These are phyloP conservation scores for Nectriaceae sp. DNA, from an alignment of 2,329 filamentous ascomycete genomes.

Conservation along the genomic window DNA sequence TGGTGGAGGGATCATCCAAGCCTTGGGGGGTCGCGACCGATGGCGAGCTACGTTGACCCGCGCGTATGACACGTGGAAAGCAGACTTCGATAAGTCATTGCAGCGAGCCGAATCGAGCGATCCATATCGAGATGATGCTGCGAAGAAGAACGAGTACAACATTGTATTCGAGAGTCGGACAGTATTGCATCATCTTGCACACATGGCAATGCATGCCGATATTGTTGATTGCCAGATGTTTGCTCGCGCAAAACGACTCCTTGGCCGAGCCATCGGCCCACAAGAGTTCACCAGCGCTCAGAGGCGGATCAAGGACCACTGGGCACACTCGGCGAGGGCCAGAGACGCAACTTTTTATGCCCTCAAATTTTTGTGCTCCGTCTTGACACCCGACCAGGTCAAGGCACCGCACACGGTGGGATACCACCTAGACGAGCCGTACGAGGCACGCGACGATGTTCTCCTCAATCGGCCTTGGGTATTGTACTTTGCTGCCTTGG, in stretches of 20 bases:
- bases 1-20: constrained; percentile 69
- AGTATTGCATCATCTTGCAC: constrained; percentile 88
- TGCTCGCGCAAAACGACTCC: constrained; percentile 79
- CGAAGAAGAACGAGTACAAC: constrained; percentile 63
- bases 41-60: constrained; percentile 85
- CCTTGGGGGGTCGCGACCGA: constrained; percentile 84
- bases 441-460: constrained; percentile 84
- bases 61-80: constrained; percentile 93
- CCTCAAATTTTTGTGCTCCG: constrained; percentile 83
- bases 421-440: constrained; percentile 53
- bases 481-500: constrained; percentile 86
- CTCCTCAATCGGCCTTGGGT: constrained; percentile 94
- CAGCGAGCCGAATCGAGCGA: constrained; percentile 58
- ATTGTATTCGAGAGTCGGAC: constrained; percentile 83
- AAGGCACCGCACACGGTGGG: constrained; percentile 39
- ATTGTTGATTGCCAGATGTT: constrained; percentile 98
- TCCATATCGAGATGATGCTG: constrained; percentile 56
- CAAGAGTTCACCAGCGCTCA: constrained; percentile 80
- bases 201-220: constrained; percentile 98
- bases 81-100: constrained; percentile 83
- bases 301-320: constrained; percentile 81
- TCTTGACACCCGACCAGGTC: constrained; percentile 62
- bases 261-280: constrained; percentile 81
- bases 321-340: constrained; percentile 86
- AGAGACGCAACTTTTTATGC: constrained; percentile 93